Base-by-base conservation (phyloP, 2,329 filamentous ascomycete species). In the Phyllosticta citrichinensis region DNA sequence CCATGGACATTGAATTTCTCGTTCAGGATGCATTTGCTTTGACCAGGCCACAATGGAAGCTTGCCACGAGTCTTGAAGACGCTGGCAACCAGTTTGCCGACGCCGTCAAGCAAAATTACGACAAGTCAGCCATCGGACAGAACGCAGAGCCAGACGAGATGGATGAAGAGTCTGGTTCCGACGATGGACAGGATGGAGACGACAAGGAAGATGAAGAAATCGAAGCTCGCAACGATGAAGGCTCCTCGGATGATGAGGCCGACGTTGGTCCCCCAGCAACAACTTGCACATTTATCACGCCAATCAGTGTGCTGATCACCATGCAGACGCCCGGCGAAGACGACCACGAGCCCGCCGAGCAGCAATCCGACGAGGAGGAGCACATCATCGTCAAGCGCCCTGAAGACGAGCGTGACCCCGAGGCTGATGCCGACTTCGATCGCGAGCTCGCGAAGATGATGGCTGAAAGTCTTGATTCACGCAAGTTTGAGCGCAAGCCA, bases 361-460 rank as follows among this genome's bases (percentile, higher is more conserved):
- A 51, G 5, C 83, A 83, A 47, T 87, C 81, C 30, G 86, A 87
- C 51, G 59, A 62, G 20, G 91, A 97, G 65, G 92, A 97, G 71
- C 85, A 89, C 24, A 96, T 97, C 66, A 83, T 97, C 52, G 93
- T 99, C 55, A 95, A 91, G 53, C 86, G 92, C 63, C 87, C 93
- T 69, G 89, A 96, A 72, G 91, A 97, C 71, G 84, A 93, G 67
- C 82, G 92, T 61, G 92, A 99, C 66, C 92, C 93, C 0, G 92
- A 97, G 75, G 91, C 88, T 51, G 94, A 99, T 70, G 94, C 93
- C 6, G 94, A 99, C 52, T 99, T 99, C 71, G 95, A 99, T 71
- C 89, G 93, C 68, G 94, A 97, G 75, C 94, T 96, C 73, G 92
- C 94, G 47, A 97, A 96, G 75, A 89, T 99, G 84, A 97, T 99